These are phyloP conservation scores for Castanopsis chinensis DNA, from an alignment of 306 rosid species.

Conservation along the genomic window DNA sequence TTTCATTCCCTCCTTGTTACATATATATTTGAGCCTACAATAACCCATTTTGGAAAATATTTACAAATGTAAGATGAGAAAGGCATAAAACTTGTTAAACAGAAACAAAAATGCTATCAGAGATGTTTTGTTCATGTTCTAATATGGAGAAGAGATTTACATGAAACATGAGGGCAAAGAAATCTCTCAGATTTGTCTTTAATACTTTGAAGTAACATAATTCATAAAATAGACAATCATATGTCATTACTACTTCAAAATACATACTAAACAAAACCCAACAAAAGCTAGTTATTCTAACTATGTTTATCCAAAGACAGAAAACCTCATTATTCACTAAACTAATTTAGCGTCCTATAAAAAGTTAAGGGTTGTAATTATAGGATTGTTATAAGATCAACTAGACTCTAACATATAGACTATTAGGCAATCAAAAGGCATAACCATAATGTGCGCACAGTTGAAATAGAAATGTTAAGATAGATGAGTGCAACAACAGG, in stretches of 20 bases:
- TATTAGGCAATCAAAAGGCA: neutral
- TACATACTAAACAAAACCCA: neutral
- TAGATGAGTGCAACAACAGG: neutral
- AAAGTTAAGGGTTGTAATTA: neutral
- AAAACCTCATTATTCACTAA: neutral
- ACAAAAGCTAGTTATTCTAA: neutral
- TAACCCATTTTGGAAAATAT: neutral
- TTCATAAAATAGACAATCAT: neutral
- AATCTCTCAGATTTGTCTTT: neutral
- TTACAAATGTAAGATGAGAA: constrained; percentile 5
- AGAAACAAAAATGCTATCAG: neutral
- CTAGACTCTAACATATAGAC: neutral
- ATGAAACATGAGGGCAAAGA: neutral
- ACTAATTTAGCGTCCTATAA: neutral
- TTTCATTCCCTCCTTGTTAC: constrained; percentile 90
- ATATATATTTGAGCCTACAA: constrained; percentile 80
- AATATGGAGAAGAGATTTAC: neutral
- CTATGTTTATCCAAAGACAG: neutral
- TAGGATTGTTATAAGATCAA: neutral
- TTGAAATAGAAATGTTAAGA: too few species aligned
- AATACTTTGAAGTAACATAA: neutral
- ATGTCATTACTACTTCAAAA: neutral
- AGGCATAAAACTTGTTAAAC: constrained; percentile 14
- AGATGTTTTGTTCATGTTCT: neutral
- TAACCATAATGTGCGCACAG: neutral